Base-by-base conservation (phyloP, 352 stramenopile genomes). In the Globisporangium lucens region DNA sequence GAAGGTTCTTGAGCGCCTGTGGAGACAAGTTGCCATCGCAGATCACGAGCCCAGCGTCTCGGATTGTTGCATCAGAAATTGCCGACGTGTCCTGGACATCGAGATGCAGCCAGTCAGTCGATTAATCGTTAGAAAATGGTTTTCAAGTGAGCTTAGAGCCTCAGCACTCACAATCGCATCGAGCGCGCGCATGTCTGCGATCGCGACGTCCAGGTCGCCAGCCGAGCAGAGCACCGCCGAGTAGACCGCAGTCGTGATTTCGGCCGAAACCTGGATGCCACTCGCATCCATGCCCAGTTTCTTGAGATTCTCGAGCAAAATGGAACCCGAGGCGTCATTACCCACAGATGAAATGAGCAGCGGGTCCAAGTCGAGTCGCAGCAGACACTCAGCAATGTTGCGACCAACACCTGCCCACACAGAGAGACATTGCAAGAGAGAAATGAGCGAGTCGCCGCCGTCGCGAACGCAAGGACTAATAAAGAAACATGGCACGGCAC, bases 301-400 rank as follows among this genome's bases (percentile, higher is more conserved):
- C 52, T 83, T 72, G 9, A 94, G 63, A 58, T 91, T 89, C 17
- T 87, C 76, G 43, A 97, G 66, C 22, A 98, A 75, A 61, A 90
- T 80, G 1, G 74, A 83, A 3, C 91, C 91, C 2, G 77, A 78
- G 3, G 78, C 66, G 60, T 98, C 91, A 17, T 85, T 79, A 1
- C 91, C 91, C 17, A 98, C 79, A 0, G 76, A 85, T 12, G 91
- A 97, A 22, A 97, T 75, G 22, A 98, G 81, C 46, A 94, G 58
- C 58, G 85, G 86, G 47, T 85, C 68, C 20, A 82, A 36, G 0
- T 75, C 75, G 0, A 98, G 78, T 10, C 89, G 83, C 51, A 90
- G 79, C 15, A 97, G 72, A 57, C 82, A 94, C 70, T 98, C 90
- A 43, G 91, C 90, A 57, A 98, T 95, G 75, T 98, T 98, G 4